Base-by-base conservation (phyloP, 306 rosid species). In the Sechiopsis laciniata region DNA sequence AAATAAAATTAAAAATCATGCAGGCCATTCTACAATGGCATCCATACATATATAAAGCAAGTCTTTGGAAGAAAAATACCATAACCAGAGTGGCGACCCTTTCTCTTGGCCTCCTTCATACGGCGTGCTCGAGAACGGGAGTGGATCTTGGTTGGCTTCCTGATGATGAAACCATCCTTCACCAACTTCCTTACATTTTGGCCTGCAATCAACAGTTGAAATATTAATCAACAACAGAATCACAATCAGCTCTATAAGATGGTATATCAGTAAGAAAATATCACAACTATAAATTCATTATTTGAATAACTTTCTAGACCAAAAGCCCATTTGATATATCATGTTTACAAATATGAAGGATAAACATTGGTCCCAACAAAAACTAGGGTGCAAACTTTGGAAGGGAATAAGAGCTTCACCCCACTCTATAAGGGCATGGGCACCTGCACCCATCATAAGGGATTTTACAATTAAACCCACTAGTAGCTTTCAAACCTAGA, bases 61-160 rank as follows among this genome's bases (percentile, higher is more conserved):
- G 42, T 24, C 42, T 21, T n/a, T n/a, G n/a, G n/a, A n/a, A 40
- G 52, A 11, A 16, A 46, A 8, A 8, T 94, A 94, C 98, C 98
- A 46, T 94, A 87, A 60, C 98, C 98, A 56, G 98, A 89, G 80
- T 94, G 98, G 14, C 98, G 90, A 0, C 98, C 98, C 84, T 94
- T 94, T 77, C 89, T 86, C 91, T 89, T 94, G 21, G 98, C 98
- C 83, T 84, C 98, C 79, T 86, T 91, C 97, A 90, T 90, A 0
- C 98, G 76, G 21, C 98, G 96, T 2, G 98, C 98, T 40, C 97
- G 96, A 21, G 98, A 94, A 5, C 98, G 89, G 0, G 97, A 94
- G 76, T 94, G 98, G 71, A 94, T 94, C 87, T 94, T 94, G 51
- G 97, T 94, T 42, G 98, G 98, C 82, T 94, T 94, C 85, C 98